A percentile compares a stretch with the other conserved stretches of the same genome.
These are phyloP conservation scores for Pyronema omphalodes DNA, from an alignment of 495 filamentous ascomycete species.

Conservation along the genomic window DNA sequence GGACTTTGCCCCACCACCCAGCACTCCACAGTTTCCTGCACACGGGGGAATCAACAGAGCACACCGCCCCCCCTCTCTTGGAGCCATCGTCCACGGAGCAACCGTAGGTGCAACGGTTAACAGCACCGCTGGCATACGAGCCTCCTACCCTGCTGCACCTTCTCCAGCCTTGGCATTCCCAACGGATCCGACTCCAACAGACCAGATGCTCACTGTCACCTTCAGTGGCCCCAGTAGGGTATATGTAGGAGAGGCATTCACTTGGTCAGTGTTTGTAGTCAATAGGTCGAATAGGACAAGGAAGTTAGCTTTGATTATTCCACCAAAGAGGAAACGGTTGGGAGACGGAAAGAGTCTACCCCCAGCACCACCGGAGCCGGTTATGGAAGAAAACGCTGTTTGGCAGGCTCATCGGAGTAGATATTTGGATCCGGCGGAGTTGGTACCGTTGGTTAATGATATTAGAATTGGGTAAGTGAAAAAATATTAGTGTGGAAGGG, in stretches of 20 bases:
- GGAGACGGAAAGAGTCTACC: slow-evolving; percentile 43
- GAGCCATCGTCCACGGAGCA: slow-evolving; percentile 29
- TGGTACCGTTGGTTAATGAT: slow-evolving; percentile 70
- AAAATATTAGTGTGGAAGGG: not conserved
- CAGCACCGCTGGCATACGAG: slow-evolving; percentile 12
- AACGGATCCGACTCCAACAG: slow-evolving; percentile 28
- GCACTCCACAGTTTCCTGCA: slow-evolving; percentile 35
- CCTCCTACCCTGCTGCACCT: slow-evolving; percentile 29
- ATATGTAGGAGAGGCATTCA: slow-evolving; percentile 55
- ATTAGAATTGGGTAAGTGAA: slow-evolving; percentile 53
- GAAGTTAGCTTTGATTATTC: slow-evolving; percentile 61
- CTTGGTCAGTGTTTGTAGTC: slow-evolving; percentile 77
- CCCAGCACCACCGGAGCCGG: slow-evolving; percentile 47
- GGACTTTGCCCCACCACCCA: slow-evolving; percentile 56
- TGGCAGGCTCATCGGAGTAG: slow-evolving; percentile 65
- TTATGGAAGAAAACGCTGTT: slow-evolving; percentile 68
- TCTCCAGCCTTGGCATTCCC: slow-evolving; percentile 36
- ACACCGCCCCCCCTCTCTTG: slow-evolving; percentile 42
- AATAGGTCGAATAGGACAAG: slow-evolving; percentile 47
- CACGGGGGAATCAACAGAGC: slow-evolving; percentile 45
- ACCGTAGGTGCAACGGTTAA: slow-evolving; percentile 24
- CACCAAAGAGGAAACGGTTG: slow-evolving; percentile 56
- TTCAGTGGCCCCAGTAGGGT: slow-evolving; percentile 28
- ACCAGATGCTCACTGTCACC: slow-evolving; percentile 20
- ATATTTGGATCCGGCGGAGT: slow-evolving; percentile 48